phyloP scores from a whole-genome alignment of 2,329 filamentous ascomycete genomes.

The Cordyceps cicadae region DNA sequence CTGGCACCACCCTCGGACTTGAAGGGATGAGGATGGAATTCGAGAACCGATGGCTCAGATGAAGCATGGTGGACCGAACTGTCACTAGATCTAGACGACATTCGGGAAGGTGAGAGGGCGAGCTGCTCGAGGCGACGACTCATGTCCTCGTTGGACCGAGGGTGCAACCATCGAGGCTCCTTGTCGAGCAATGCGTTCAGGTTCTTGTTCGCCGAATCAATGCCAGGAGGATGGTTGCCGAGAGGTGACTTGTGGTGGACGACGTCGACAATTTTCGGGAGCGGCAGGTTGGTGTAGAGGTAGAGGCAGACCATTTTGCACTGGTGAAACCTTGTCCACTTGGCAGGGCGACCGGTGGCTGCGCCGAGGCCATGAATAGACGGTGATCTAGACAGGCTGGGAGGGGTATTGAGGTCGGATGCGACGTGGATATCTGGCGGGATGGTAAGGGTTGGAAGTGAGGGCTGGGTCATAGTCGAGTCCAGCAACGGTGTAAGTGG shows the following conservation, averaged over 20 bases:
- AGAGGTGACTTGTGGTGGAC: conserved; percentile 31
- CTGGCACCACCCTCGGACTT: neutral
- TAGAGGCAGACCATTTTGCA: conserved; percentile 49
- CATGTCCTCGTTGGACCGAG: conserved; percentile 43
- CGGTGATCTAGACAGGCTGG: conserved; percentile 15
- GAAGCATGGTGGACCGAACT: neutral
- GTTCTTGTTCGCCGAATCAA: conserved; percentile 51
- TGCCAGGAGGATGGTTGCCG: conserved; percentile 30
- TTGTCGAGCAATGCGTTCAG: conserved; percentile 49
- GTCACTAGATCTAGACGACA: neutral
- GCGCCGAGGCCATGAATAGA: conserved; percentile 22
- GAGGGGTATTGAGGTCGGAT: neutral
- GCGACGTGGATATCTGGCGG: neutral
- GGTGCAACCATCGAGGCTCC: conserved; percentile 49
- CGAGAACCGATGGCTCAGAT: neutral
- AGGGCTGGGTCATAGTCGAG: neutral
- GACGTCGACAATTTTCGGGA: conserved; percentile 41
- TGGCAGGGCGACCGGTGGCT: conserved; percentile 42
- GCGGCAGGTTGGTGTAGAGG: conserved; percentile 45
- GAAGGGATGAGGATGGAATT: neutral
- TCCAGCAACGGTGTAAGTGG: neutral
- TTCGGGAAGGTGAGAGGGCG: conserved; percentile 23
- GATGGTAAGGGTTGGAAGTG: neutral
- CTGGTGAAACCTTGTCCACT: conserved; percentile 46
- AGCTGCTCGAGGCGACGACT: conserved; percentile 39